Evolutionary conservation across 768 basidiomycete genomes (phyloP), one percentile per base, ranked within the genome.

Genomic region (Mycena haematopus): DNA sequence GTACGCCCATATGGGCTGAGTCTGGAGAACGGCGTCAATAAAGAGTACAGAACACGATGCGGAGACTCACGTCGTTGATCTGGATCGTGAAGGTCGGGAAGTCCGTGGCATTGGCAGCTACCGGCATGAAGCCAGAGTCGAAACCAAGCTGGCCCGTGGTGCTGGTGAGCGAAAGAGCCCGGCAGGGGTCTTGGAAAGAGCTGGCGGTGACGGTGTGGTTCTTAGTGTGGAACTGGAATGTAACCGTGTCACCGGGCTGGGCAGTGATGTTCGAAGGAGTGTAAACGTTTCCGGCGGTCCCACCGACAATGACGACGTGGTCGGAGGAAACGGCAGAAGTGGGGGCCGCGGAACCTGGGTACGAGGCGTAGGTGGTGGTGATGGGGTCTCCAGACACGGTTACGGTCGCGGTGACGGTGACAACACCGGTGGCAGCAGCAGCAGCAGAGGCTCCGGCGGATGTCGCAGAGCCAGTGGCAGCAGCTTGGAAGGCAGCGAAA

Each of bases 1-100:
- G 74, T 80, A 86, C 2, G 74, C 81, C 86, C 84, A 87, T 66
- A 87, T 78, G 3, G 84, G 86, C 17, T n/a, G n/a, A n/a, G n/a
- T n/a, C n/a, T n/a, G n/a, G n/a, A n/a, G n/a, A n/a, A n/a, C n/a
- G n/a, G n/a, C n/a, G n/a, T n/a, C n/a, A n/a, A n/a, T n/a, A n/a
- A n/a, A n/a, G n/a, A n/a, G n/a, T n/a, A n/a, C n/a, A n/a, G n/a
- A n/a, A n/a, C n/a, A n/a, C n/a, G n/a, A n/a, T n/a, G n/a, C n/a
- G n/a, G n/a, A n/a, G n/a, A n/a, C 73, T 21, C 69, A 81, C 80
- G 71, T 87, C 80, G 72, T 87, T 87, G 62, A 87, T 74, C 36
- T 76, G 77, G 59, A 88, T 72, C 11, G 79, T 81, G 70, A 74
- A 87, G 1, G 80, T 82, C 8, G 86, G 86, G 75, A 84, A 82